Evolutionary conservation across 1,139 yeast species (phyloP).

Genomic region (Saccharomyces hybrid): DNA sequence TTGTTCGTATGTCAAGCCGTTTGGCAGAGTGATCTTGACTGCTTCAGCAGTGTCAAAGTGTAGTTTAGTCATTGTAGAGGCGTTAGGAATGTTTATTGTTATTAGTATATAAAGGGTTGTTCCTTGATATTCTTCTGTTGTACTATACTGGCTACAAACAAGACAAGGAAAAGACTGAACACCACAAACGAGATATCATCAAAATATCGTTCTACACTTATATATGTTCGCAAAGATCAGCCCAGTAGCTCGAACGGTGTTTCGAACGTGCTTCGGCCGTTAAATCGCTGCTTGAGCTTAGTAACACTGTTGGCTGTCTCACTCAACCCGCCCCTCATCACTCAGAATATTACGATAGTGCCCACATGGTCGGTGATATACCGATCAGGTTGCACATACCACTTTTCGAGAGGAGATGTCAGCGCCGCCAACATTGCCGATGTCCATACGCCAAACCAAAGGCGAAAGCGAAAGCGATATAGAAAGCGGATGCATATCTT

Average conservation of each 20-base stretch:
- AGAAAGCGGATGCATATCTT: not conserved
- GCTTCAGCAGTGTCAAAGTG: constrained; percentile 10
- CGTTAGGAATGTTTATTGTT: not conserved
- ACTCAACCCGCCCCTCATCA: not conserved
- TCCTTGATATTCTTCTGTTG: not conserved
- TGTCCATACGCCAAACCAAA: not conserved
- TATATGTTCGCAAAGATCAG: not conserved
- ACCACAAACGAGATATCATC: no score
- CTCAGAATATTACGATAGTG: not conserved
- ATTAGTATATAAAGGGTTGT: not conserved
- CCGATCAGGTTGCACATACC: not conserved
- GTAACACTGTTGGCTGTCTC: not conserved
- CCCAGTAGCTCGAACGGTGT: not conserved
- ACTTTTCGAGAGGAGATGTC: not conserved
- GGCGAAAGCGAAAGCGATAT: not conserved
- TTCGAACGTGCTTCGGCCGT: not conserved
- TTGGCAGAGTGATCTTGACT: constrained; percentile 45
- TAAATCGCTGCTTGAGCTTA: not conserved
- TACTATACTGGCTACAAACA: not conserved
- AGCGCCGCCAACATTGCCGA: not conserved
- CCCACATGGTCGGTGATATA: not conserved
- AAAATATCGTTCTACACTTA: not conserved
- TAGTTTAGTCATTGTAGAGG: not conserved
- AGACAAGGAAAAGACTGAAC: not conserved
- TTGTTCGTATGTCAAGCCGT: constrained; percentile 42